Conservation (phyloP, 2,329 filamentous ascomycete genomes). For the Neurospora sp. region DNA sequence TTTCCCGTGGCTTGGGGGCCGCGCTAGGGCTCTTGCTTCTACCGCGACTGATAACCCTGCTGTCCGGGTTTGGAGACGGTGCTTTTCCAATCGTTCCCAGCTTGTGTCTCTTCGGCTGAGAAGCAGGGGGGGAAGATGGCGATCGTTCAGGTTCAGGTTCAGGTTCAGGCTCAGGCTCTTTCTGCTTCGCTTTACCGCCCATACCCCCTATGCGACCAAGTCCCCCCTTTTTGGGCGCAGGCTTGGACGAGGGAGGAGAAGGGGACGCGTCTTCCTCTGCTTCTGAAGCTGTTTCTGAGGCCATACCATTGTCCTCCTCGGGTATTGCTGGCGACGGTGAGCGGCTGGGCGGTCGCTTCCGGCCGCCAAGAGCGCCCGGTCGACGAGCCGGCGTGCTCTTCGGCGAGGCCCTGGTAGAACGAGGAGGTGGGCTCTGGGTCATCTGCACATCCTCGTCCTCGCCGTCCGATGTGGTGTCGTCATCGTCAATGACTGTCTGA, state of each 20-base stretch:
- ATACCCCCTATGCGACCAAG: slow-evolving; percentile 32
- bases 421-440: slow-evolving; percentile 5
- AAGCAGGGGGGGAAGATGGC: slow-evolving; percentile 4
- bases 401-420: background rate
- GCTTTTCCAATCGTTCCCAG: slow-evolving; percentile 19
- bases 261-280: slow-evolving; percentile 23
- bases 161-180: slow-evolving; percentile 13
- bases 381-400: slow-evolving; percentile 8
- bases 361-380: slow-evolving; percentile 27
- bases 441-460: slow-evolving; percentile 18
- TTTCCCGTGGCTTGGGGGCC: slow-evolving; percentile 26
- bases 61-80: slow-evolving; percentile 1
- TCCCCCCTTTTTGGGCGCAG: slow-evolving; percentile 21
- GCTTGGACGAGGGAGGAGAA: slow-evolving; percentile 16
- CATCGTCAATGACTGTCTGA: slow-evolving; percentile 6
- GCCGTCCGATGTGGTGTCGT: slow-evolving; percentile 24
- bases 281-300: slow-evolving; percentile 36
- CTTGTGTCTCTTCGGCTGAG: slow-evolving; percentile 10
- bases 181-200: slow-evolving; percentile 20
- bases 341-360: slow-evolving; percentile 18
- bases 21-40: slow-evolving; percentile 15
- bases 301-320: slow-evolving; percentile 5
- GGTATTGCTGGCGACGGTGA: slow-evolving; percentile 8
- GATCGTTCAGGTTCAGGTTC: slow-evolving; percentile 12
- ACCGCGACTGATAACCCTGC: slow-evolving; percentile 5